phyloP scores from a whole-genome alignment of 441 rosid species.

The Syzygium malaccense region DNA sequence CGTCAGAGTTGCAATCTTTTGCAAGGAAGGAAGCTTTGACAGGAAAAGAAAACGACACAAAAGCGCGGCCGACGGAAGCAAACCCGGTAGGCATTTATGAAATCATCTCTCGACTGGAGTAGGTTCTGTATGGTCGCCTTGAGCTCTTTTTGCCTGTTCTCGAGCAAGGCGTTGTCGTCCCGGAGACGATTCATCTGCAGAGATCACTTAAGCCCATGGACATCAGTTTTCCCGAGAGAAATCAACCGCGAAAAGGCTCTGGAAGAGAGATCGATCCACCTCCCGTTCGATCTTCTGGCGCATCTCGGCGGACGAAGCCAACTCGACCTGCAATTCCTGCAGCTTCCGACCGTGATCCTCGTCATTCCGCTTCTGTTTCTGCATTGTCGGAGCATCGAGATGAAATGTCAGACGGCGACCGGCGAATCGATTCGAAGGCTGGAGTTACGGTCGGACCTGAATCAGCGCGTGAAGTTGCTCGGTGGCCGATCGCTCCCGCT shows the following conservation, averaged over 20 bases:
- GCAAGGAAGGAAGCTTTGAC: not conserved
- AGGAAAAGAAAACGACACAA: not conserved
- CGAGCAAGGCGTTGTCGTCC: constrained; percentile 62
- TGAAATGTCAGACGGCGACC: not conserved
- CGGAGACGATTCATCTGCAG: constrained; percentile 60
- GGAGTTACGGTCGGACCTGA: constrained; percentile 30
- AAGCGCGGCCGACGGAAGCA: not conserved
- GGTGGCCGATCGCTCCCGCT: constrained; percentile 44
- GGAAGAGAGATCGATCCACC: constrained; percentile 17
- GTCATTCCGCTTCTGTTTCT: constrained; percentile 68
- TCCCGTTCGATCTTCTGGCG: constrained; percentile 54
- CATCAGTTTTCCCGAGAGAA: not conserved
- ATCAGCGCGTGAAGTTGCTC: constrained; percentile 33
- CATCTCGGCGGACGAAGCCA: constrained; percentile 38
- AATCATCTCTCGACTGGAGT: constrained; percentile 64
- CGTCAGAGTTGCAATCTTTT: not conserved
- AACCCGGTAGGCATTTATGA: constrained; percentile 67
- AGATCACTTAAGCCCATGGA: not conserved
- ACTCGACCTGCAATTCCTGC: constrained; percentile 52
- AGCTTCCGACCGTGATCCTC: constrained; percentile 50
- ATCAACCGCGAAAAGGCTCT: not conserved
- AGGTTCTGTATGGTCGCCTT: constrained; percentile 51
- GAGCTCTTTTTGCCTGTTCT: constrained; percentile 56
- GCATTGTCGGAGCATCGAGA: constrained; percentile 16
- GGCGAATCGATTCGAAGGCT: not conserved